These are phyloP conservation scores for Mycena sanguinolenta DNA, from an alignment of 768 basidiomycete genomes.

Conservation along the genomic window DNA sequence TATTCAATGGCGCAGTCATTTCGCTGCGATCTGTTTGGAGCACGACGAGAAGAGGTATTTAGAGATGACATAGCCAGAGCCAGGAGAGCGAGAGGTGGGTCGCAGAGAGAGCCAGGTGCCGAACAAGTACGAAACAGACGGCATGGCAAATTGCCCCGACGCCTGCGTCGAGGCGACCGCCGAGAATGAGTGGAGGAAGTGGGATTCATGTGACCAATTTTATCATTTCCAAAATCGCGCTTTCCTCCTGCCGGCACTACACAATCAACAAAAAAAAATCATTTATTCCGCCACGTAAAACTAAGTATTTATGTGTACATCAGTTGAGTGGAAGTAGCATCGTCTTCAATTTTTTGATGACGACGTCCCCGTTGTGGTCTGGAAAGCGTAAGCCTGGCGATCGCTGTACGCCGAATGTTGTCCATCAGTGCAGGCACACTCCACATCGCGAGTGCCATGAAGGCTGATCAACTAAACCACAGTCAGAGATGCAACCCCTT, in stretches of 20 bases:
- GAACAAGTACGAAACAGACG: too few species aligned
- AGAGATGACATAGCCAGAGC: neutral
- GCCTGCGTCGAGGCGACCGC: too few species aligned
- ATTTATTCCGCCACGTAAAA: neutral
- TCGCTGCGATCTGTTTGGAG: neutral
- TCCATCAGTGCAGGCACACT: constrained; percentile 2
- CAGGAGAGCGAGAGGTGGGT: neutral
- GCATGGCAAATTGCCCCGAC: too few species aligned
- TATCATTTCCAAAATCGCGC: too few species aligned
- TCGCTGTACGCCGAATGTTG: neutral
- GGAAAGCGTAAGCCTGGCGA: neutral
- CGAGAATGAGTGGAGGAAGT: too few species aligned
- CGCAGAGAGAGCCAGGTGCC: neutral
- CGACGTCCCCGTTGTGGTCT: neutral
- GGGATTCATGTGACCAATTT: too few species aligned
- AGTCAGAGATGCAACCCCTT: too few species aligned
- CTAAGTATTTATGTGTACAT: too few species aligned
- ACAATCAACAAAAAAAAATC: neutral
- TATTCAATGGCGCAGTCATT: neutral
- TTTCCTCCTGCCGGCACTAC: too few species aligned
- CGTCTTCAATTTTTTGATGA: constrained; percentile 1
- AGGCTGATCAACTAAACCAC: constrained; percentile 11
- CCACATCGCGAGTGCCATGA: neutral
- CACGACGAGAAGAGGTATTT: neutral
- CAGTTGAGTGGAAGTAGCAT: neutral